phyloP scores from a whole-genome alignment of 2,329 filamentous ascomycete genomes.

The Penicillium decumbens region DNA sequence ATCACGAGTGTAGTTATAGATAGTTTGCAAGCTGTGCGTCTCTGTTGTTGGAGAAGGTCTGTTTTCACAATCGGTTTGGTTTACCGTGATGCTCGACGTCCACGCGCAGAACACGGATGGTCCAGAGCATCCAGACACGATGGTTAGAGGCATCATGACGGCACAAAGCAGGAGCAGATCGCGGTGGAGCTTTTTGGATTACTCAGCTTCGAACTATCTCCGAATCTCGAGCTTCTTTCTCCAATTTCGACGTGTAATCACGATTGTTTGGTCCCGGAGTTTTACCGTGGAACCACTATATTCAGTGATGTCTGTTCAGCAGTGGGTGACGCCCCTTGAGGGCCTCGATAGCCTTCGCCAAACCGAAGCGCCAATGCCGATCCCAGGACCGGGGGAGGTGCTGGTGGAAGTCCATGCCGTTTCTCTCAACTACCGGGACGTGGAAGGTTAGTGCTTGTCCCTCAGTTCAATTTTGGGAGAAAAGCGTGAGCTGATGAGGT shows the following conservation, averaged over 20 bases:
- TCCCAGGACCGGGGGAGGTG: conserved; percentile 50
- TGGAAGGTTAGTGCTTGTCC: conserved; percentile 28
- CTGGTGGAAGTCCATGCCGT: conserved; percentile 51
- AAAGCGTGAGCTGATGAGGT: background rate
- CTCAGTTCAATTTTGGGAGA: background rate
- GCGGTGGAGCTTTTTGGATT: background rate
- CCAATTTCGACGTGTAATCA: background rate
- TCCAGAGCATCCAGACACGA: background rate
- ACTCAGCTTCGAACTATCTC: conserved; percentile 4
- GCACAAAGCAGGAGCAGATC: background rate
- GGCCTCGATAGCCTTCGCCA: conserved; percentile 53
- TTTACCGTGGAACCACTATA: background rate
- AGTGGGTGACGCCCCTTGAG: conserved; percentile 55
- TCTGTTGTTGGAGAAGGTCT: background rate
- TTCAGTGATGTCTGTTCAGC: conserved; percentile 27
- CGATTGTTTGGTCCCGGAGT: background rate
- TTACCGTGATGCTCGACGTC: background rate
- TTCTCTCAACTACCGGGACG: conserved; percentile 53
- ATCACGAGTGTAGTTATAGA: no score
- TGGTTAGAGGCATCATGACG: background rate
- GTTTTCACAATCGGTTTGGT: background rate
- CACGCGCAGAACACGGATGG: background rate
- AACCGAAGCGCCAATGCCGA: conserved; percentile 45
- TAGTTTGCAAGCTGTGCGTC: background rate
- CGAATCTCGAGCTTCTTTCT: conserved; percentile 1